Base-by-base conservation (phyloP, 2,329 filamentous ascomycete genomes). In the Ceratocystis variospora region DNA sequence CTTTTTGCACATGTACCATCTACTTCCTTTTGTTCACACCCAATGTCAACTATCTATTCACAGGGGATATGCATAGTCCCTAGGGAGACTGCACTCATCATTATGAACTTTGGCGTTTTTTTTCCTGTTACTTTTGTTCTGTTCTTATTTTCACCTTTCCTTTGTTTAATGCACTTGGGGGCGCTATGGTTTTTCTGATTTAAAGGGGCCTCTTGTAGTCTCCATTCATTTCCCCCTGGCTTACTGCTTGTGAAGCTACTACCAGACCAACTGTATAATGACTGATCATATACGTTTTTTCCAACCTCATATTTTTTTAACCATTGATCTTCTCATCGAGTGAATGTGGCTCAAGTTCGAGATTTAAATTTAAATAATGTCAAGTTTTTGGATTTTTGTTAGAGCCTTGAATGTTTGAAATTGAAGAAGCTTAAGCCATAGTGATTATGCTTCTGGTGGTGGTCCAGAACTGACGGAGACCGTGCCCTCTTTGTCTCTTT, bases 1-100 rank as follows among this genome's bases (percentile, higher is more conserved):
- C 15, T 37, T 59, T 37, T 31, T 59, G 12, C 25, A 31, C 53
- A 57, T 59, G 55, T 59, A 59, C 28, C 28, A 59, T 33, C 17
- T 57, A 25, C 55, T 64, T 45, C 28, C 48, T 37, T 64, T 57
- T 63, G 22, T 64, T 28, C n/a, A 5, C 19, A 15, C 10, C 25
- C 45, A 41, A 41, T 41, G 45, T 57, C 25, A 37, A 37, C 19
- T 53, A 55, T 46, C 17, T 44, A 28, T 28, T 44, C n/a, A 33
- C n/a, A 19, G 25, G 61, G 44, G 46, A 33, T 63, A 62, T 63
- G 46, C 61, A 63, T 63, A 48, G 44, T 63, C 61, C 46, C n/a
- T 17, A 59, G 17, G 28, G 55, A 15, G 25, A 59, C 12, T 19
- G 17, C 12, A 59, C 28, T 33, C 55, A 59, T 59, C 55, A 59